These are phyloP conservation scores for Evernia prunastri DNA, from an alignment of 495 filamentous ascomycete species.

Conservation along the genomic window DNA sequence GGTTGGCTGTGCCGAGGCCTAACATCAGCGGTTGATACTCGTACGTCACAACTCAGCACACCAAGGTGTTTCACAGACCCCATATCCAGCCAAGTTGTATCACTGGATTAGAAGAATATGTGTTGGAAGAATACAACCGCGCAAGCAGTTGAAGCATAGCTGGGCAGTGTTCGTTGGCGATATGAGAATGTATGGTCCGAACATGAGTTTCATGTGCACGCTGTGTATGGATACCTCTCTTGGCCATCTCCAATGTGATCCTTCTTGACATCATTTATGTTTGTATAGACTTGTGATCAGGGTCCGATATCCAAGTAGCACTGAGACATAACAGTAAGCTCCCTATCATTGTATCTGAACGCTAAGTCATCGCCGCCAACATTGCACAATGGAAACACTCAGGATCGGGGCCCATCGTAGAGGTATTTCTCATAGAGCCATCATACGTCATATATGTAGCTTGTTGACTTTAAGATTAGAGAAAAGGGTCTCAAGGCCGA, in stretches of 20 bases:
- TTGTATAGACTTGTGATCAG: not conserved
- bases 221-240: no score
- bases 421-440: not conserved
- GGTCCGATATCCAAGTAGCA: not conserved
- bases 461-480: not conserved
- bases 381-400: not conserved
- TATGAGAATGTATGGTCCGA: not conserved
- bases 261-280: not conserved
- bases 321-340: not conserved
- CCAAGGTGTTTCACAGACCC: not conserved
- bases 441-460: not conserved
- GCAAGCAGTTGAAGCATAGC: not conserved
- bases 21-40: not conserved
- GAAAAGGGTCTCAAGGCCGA: not conserved
- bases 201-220: not conserved
- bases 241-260: not conserved
- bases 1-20: not conserved
- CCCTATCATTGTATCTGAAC: not conserved
- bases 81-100: not conserved
- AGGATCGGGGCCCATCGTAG: not conserved
- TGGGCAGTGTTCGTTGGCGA: not conserved
- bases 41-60: not conserved
- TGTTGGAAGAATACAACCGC: not conserved
- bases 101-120: not conserved
- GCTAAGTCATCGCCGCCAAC: not conserved